Percentiles rank a stretch among this genome's conserved stretches.
phyloP scores from a whole-genome alignment of 2,329 filamentous ascomycete genomes.

The Periconia digitata region DNA sequence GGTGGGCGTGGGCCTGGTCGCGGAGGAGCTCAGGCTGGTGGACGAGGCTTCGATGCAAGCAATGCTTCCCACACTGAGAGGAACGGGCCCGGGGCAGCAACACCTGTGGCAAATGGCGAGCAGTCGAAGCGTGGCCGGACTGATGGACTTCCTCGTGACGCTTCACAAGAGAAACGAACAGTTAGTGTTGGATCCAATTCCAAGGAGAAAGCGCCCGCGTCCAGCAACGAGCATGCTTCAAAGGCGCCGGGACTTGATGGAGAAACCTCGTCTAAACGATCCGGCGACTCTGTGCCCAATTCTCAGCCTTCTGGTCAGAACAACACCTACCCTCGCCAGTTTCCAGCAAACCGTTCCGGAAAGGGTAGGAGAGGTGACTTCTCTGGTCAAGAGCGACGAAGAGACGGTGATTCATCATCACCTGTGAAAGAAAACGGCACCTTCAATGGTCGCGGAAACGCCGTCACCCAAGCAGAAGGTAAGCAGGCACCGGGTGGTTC shows the following conservation, averaged over 20 bases:
- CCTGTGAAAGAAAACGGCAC: constrained; percentile 33
- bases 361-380: constrained; percentile 38
- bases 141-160: constrained; percentile 28
- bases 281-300: constrained; percentile 18
- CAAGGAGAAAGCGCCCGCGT: constrained; percentile 27
- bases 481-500: constrained; percentile 4
- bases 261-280: constrained; percentile 24
- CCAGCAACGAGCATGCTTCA: constrained; percentile 25
- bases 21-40: constrained; percentile 58
- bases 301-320: constrained; percentile 23
- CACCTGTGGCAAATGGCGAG: constrained; percentile 29
- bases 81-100: constrained; percentile 25
- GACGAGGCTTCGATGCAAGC: constrained; percentile 46
- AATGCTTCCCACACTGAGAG: constrained; percentile 46
- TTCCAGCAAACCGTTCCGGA: constrained; percentile 25
- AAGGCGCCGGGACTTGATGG: constrained; percentile 26
- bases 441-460: constrained; percentile 31
- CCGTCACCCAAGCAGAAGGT: constrained; percentile 38
- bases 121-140: constrained; percentile 35
- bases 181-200: constrained; percentile 34
- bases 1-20: constrained; percentile 55
- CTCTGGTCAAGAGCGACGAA: constrained; percentile 30
- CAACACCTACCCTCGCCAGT: constrained; percentile 32
- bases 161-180: constrained; percentile 39
- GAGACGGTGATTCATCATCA: constrained; percentile 31